Conservation (phyloP, 1,139 yeast species). For the Candida gigantensis region DNA sequence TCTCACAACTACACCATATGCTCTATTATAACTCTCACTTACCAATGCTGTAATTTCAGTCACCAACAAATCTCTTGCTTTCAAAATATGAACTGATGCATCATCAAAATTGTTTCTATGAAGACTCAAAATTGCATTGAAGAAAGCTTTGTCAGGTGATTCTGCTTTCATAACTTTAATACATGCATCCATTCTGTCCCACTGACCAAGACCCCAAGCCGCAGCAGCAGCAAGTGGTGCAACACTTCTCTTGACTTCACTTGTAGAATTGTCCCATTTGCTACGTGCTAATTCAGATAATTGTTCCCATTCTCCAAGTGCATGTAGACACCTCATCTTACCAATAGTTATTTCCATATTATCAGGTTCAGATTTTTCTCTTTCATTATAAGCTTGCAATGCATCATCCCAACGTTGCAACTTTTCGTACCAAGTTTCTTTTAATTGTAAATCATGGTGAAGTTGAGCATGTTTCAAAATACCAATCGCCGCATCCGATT, state of each 20-base stretch:
- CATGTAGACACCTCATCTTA: conserved; percentile 96
- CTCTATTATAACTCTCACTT: conserved; percentile 94
- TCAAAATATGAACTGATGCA: conserved; percentile 74
- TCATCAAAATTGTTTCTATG: conserved; percentile 86
- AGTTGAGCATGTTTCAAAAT: conserved; percentile 93
- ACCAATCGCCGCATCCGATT: conserved; percentile 97
- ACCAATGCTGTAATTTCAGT: conserved; percentile 94
- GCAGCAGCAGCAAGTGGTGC: conserved; percentile 99
- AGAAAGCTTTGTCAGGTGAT: conserved; percentile 93
- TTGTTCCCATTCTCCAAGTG: conserved; percentile 97
- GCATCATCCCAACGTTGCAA: conserved; percentile 99
- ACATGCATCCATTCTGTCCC: conserved; percentile 95
- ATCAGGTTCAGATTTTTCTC: conserved; percentile 58
- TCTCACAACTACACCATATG: conserved; percentile 94
- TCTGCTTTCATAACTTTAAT: conserved; percentile 87
- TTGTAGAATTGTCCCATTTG: conserved; percentile 76
- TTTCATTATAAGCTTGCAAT: conserved; percentile 77
- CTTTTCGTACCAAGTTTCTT: conserved; percentile 97
- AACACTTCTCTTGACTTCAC: conserved; percentile 77
- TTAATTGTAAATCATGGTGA: conserved; percentile 87
- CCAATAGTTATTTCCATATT: conserved; percentile 89
- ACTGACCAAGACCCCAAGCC: conserved; percentile 97
- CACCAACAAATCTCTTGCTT: conserved; percentile 85
- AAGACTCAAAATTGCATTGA: conserved; percentile 82
- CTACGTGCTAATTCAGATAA: conserved; percentile 82